Evolutionary conservation across 768 basidiomycete species (phyloP).

Genomic region (Ramaria rubella): DNA sequence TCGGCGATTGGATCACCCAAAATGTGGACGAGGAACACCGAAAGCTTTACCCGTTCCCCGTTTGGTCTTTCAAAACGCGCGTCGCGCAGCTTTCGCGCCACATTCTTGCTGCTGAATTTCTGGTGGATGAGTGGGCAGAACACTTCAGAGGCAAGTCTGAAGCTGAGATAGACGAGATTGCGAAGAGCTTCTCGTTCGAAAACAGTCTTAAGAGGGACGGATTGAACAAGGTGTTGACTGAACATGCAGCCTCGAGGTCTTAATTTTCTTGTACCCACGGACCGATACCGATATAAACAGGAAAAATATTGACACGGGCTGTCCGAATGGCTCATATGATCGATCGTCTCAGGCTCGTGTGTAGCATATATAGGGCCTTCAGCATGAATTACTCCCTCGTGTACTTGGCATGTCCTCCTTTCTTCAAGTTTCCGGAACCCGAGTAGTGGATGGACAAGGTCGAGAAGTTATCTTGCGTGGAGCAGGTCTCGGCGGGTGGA

Average conservation of each 20-base stretch:
- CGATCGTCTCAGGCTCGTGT: too few species aligned
- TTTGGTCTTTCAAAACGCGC: constrained; percentile 26
- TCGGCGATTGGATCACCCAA: constrained; percentile 16
- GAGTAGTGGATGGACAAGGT: constrained; percentile 50
- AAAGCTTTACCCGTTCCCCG: constrained; percentile 27
- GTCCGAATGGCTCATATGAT: too few species aligned
- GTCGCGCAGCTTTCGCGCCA: constrained; percentile 25
- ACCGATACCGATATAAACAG: neutral
- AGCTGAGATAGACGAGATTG: constrained; percentile 34
- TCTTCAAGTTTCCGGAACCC: constrained; percentile 51
- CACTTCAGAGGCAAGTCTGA: constrained; percentile 29
- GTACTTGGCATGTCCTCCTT: constrained; percentile 34
- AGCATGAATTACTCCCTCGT: too few species aligned
- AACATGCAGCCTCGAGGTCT: constrained; percentile 2
- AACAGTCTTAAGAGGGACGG: constrained; percentile 30
- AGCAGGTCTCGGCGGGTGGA: constrained; percentile 79
- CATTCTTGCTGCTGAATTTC: constrained; percentile 31
- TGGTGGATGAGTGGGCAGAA: constrained; percentile 24
- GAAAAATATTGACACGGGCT: neutral
- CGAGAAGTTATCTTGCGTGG: constrained; percentile 58
- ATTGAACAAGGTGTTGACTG: constrained; percentile 18
- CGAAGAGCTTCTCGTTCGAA: constrained; percentile 36
- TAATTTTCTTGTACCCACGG: neutral
- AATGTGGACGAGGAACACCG: constrained; percentile 23
- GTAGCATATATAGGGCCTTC: neutral